Evolutionary conservation across 192 early-diverging fungal species (phyloP).

Genomic region (Coemansia asiatica): DNA sequence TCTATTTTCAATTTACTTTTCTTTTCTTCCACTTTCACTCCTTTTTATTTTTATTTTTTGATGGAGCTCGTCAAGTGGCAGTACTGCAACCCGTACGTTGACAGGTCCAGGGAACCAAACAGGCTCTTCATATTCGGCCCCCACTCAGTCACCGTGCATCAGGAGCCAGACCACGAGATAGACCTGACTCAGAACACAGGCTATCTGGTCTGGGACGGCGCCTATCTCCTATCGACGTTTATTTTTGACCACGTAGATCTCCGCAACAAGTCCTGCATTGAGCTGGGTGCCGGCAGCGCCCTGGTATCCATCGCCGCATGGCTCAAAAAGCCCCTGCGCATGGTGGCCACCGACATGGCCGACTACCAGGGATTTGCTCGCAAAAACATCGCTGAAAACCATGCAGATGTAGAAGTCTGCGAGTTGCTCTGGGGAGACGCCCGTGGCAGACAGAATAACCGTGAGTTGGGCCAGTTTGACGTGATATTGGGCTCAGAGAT

Average conservation of each 20-base stretch:
- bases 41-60: not conserved
- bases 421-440: conserved; percentile 17
- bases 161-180: conserved; percentile 15
- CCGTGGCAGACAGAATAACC: not conserved
- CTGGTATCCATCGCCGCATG: conserved; percentile 20
- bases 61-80: conserved; percentile 29
- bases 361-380: conserved; percentile 15
- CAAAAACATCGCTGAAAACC: conserved; percentile 15
- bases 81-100: conserved; percentile 28
- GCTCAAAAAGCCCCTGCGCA: not conserved
- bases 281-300: conserved; percentile 23
- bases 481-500: conserved; percentile 33
- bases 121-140: conserved; percentile 26
- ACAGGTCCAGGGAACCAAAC: conserved; percentile 2
- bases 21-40: not conserved
- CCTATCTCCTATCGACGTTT: conserved; percentile 25
- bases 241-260: conserved; percentile 6
- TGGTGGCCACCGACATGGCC: conserved; percentile 20
- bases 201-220: conserved; percentile 33
- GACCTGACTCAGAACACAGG: conserved; percentile 25
- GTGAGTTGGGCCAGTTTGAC: not conserved
- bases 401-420: not conserved
- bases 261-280: conserved; percentile 16
- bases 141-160: conserved; percentile 15
- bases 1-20: not conserved